A percentile compares a stretch with the other conserved stretches of the same genome.
Evolutionary conservation across 768 basidiomycete genomes (phyloP).

Genomic region (Sutorius australiensis): DNA sequence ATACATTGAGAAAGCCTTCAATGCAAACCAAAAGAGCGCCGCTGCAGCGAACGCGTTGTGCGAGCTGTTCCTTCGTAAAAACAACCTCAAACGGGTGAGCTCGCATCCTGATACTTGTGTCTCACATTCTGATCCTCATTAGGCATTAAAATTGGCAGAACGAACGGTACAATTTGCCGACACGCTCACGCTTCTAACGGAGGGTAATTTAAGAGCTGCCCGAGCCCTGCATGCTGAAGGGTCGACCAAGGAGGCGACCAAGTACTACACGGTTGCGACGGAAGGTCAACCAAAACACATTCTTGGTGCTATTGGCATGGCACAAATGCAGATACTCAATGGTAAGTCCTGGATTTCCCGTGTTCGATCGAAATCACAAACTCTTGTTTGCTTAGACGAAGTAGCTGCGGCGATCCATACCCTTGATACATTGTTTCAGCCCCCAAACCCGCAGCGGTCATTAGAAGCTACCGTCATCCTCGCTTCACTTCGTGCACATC

Average conservation of each 20-base stretch:
- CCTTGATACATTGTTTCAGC: slow-evolving; percentile 70
- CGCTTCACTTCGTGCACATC: slow-evolving; percentile 81
- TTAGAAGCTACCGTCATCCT: slow-evolving; percentile 86
- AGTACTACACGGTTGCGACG: slow-evolving; percentile 63
- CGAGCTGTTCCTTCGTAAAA: slow-evolving; percentile 72
- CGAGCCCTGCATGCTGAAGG: slow-evolving; percentile 77
- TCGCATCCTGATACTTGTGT: slow-evolving; percentile 9
- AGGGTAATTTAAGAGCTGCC: slow-evolving; percentile 82
- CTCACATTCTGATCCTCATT: neutral
- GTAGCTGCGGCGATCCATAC: slow-evolving; percentile 82
- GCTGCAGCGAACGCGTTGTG: slow-evolving; percentile 83
- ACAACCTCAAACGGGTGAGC: slow-evolving; percentile 54
- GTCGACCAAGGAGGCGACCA: slow-evolving; percentile 56
- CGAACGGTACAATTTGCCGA: slow-evolving; percentile 93
- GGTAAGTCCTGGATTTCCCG: slow-evolving; percentile 44
- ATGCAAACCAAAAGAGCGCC: slow-evolving; percentile 64
- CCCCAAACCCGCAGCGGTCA: slow-evolving; percentile 60
- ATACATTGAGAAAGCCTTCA: slow-evolving; percentile 75
- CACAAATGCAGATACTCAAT: slow-evolving; percentile 81
- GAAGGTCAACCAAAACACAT: slow-evolving; percentile 72
- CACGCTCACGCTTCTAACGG: slow-evolving; percentile 76
- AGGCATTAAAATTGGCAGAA: slow-evolving; percentile 93
- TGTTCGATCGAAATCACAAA: neutral
- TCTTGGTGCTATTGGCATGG: slow-evolving; percentile 78
- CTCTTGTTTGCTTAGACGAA: slow-evolving; percentile 53